Base-by-base conservation (phyloP, 1,284 basidiomycete genomes). In the Acaromyces ingoldii region DNA sequence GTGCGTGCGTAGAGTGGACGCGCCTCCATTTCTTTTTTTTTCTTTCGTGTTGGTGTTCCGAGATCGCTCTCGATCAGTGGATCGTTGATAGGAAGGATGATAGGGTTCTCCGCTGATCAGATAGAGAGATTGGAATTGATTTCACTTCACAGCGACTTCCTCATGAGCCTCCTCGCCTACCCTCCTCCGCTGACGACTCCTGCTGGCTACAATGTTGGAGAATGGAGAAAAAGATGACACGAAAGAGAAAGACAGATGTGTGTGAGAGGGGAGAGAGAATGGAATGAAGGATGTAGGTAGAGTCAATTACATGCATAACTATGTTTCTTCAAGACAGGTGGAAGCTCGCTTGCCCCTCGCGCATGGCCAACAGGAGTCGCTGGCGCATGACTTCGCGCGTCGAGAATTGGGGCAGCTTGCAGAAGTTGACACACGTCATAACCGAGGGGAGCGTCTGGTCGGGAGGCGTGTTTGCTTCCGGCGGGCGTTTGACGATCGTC, bases 361-460 rank as follows among this genome's bases (percentile, higher is more conserved):
- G 57, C 64, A 75, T 70, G 31, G 72, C 72, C 21, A 60, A 67
- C 28, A 59, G 50, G 13, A 75, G 56, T 4, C 70, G 52, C 28
- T 55, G 41, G 45, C 62, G 57, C 71, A 75, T 72, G 49, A 58
- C 59, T 17, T 72, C 67, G 26, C 62, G 54, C 37, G 54, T 58
- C 15, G 67, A 66, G 57, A 73, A 75, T 42, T 50, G 57, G 21
- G 72, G 72, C 57, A 75, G 59, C 62, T 75, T 75, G 52, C 73
- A 64, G 46, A 72, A 78, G 53, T 96, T 95, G 62, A 93, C 92
- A 75, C 93, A 98, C 9, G 93, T 97, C 93, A 97, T 97, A 40
- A 97, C 92, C 73, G 89, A 92, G 0, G 93, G 93, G 34, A 98
- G 80, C 75, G 95, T 95, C 76, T 95, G 89, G 75, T 98, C 91